Percentiles rank a stretch among this genome's conserved stretches.
These are phyloP conservation scores for Penicillium sp. DNA, from an alignment of 2,329 filamentous ascomycete genomes.

Conservation along the genomic window DNA sequence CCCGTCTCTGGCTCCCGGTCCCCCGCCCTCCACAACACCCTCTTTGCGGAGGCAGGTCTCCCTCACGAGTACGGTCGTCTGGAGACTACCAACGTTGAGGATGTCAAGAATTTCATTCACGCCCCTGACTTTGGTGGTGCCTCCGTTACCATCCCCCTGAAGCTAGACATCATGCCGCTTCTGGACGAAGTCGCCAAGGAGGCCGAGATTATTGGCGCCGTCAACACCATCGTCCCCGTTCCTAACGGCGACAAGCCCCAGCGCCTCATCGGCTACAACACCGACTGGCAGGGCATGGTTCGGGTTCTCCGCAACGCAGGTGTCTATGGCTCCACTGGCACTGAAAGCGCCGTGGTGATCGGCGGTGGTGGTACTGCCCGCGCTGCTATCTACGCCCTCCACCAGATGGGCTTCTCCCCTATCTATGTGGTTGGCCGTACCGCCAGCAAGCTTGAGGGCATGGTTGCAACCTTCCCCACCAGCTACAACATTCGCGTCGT, in stretches of 20 bases:
- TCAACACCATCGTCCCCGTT: constrained; percentile 85
- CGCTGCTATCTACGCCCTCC: constrained; percentile 85
- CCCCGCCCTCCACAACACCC: constrained; percentile 82
- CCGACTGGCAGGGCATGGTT: constrained; percentile 93
- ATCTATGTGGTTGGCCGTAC: constrained; percentile 87
- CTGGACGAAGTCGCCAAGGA: constrained; percentile 79
- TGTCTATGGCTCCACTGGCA: constrained; percentile 48
- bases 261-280: constrained; percentile 82
- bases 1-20: constrained; percentile 82
- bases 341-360: constrained; percentile 71
- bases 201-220: constrained; percentile 80
- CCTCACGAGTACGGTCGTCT: constrained; percentile 77
- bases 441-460: constrained; percentile 63
- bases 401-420: constrained; percentile 78
- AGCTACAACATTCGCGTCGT: constrained; percentile 72
- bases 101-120: constrained; percentile 67
- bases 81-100: constrained; percentile 68
- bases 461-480: constrained; percentile 71
- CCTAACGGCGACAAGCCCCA: constrained; percentile 43
- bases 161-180: constrained; percentile 79
- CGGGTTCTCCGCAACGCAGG: constrained; percentile 73
- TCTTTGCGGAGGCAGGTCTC: constrained; percentile 75
- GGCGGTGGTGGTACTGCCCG: constrained; percentile 90
- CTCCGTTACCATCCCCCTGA: constrained; percentile 93
- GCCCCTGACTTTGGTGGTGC: constrained; percentile 81